Evolutionary conservation across 139 green algal genomes (phyloP).

Genomic region (Haematococcus lacustris): DNA sequence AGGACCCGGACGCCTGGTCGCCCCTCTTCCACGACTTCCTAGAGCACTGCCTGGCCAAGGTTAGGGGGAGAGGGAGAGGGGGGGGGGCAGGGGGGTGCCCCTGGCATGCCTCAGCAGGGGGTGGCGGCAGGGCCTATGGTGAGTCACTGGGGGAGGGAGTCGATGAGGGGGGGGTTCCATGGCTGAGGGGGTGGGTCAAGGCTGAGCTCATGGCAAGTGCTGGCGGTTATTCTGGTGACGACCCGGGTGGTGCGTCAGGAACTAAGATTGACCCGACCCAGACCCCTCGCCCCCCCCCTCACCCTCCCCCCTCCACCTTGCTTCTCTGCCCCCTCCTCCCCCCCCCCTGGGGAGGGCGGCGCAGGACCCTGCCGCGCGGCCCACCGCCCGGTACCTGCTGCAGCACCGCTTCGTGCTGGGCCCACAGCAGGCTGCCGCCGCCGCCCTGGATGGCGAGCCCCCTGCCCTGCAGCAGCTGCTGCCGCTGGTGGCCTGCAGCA

Average conservation of each 20-base stretch:
- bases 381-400: conserved; percentile 60
- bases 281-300: not conserved
- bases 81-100: not conserved
- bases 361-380: conserved; percentile 59
- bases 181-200: too few species aligned
- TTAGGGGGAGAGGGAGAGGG: conserved; percentile 12
- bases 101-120: too few species aligned
- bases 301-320: not conserved
- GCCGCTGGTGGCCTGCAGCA: conserved; percentile 28
- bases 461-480: conserved; percentile 14
- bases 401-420: conserved; percentile 49
- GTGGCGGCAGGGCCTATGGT: too few species aligned
- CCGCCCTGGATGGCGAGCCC: not conserved
- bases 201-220: too few species aligned
- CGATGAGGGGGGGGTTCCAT: too few species aligned
- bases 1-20: conserved; percentile 59
- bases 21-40: conserved; percentile 81
- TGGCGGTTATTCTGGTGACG: too few species aligned
- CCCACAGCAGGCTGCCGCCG: conserved; percentile 12
- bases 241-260: not conserved
- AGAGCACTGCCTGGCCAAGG: conserved; percentile 74
- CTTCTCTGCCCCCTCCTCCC: not conserved
- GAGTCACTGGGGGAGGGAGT: too few species aligned
- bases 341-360: not conserved
- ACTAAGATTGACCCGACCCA: not conserved